Evolutionary conservation across 192 early-diverging fungal genomes (phyloP), one percentile per base, ranked within the genome.

Genomic region (Coemansia sp.): DNA sequence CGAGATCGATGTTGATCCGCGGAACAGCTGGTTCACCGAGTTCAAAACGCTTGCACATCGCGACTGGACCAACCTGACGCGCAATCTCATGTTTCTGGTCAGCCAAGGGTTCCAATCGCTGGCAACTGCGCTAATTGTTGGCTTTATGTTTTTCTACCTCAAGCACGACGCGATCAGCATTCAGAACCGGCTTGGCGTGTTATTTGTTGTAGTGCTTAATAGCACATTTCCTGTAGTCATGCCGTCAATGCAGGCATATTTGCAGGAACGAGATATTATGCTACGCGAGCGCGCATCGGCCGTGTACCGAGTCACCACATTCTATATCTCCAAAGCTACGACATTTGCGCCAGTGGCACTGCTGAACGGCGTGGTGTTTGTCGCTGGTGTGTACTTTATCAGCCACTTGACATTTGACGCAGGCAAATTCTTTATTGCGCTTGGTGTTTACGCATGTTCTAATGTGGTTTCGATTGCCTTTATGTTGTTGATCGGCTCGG

Each of bases 271-370:
- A 14, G 77, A 70, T 41, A 86, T 86, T 47, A 84, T 89, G 76
- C 67, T 81, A 12, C 75, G 88, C 5, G 90, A 92, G 69, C 81
- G 89, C 3, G 79, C 86, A 7, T 58, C 82, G 15, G 86, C 85
- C 0, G 75, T 83, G 11, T 92, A 89, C 76, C 69, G 90, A 11
- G 70, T 84, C 21, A 83, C 83, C 12, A 69, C 87, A 39, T 88
- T 82, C 43, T 89, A 82, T 54, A 66, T 88, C 45, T 82, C 88
- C 45, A 89, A 88, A 65, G 69, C 85, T 39, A 70, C 87, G 5
- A 79, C 84, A 14, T 75, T 83, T 32, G 56, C 83, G 41, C 80
- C 80, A 0, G 57, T 82, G 21, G 67, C 75, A 17, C 63, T 82
- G 14, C 37, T 70, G 9, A 63, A 63, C 27, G 66, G 68, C 37